A percentile compares a stretch with the other conserved stretches of the same genome.
phyloP scores from a whole-genome alignment of 2,329 filamentous ascomycete species.

The Monilinia vaccinii-corymbosi region DNA sequence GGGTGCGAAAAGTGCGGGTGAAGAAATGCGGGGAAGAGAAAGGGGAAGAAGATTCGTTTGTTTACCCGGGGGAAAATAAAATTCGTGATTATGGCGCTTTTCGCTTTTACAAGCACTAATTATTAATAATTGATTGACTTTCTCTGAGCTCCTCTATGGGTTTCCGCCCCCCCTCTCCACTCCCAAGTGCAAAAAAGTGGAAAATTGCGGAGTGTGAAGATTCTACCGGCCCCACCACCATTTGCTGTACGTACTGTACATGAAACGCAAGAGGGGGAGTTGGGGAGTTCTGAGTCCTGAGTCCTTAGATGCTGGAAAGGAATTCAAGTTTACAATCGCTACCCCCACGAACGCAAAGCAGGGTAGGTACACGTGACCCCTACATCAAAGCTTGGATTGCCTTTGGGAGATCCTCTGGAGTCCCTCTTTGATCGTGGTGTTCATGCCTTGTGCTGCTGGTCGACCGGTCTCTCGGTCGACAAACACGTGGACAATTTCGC shows the following conservation, averaged over 20 bases:
- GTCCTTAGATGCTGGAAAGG: no score
- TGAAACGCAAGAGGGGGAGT: not conserved
- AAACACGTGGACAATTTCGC: conserved; percentile 81
- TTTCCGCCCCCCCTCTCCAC: not conserved
- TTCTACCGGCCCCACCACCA: not conserved
- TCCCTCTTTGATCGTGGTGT: conserved; percentile 45
- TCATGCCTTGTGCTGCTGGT: conserved; percentile 59
- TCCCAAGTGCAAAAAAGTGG: not conserved
- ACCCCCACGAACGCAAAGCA: not conserved
- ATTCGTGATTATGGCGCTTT: no score
- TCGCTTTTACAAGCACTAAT: no score
- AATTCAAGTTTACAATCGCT: not conserved
- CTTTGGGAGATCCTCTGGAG: conserved; percentile 45
- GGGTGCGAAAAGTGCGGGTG: no score
- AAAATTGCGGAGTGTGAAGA: not conserved
- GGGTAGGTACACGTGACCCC: not conserved
- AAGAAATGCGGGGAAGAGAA: no score
- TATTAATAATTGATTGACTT: not conserved
- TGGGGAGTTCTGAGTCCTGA: not conserved
- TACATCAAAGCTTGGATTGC: conserved; percentile 23
- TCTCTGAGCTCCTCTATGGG: not conserved
- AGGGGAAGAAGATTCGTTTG: not conserved
- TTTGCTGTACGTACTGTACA: not conserved
- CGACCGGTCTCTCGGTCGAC: conserved; percentile 65
- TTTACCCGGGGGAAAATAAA: no score